Conservation (phyloP, 768 basidiomycete species). For the Neoboletus subvelutipes region DNA sequence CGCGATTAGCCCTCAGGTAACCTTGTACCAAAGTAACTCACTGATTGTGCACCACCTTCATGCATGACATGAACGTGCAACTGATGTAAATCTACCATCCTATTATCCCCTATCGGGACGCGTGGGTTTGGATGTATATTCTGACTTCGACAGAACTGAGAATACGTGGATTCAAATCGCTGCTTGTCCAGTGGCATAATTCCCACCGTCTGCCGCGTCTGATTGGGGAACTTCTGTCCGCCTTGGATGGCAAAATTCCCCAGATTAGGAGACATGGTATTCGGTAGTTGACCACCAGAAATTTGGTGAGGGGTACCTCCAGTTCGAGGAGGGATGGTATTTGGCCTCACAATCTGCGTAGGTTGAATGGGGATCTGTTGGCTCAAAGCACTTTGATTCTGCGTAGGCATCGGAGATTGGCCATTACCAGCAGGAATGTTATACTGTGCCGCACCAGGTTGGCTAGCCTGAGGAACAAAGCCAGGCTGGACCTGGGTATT, state of each 20-base stretch:
- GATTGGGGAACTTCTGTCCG: conserved; percentile 25
- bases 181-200: conserved; percentile 46
- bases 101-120: conserved; percentile 49
- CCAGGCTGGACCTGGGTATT: conserved; percentile 22
- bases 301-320: conserved; percentile 40
- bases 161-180: conserved; percentile 53
- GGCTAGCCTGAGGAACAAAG: conserved; percentile 19
- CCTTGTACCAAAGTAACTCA: conserved; percentile 29
- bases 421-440: conserved; percentile 18
- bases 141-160: conserved; percentile 45
- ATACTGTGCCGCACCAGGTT: conserved; percentile 16
- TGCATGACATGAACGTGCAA: conserved; percentile 60
- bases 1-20: conserved; percentile 9
- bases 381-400: conserved; percentile 15
- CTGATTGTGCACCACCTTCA: conserved; percentile 52
- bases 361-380: conserved; percentile 36
- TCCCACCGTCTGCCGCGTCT: conserved; percentile 8
- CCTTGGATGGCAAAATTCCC: conserved; percentile 24
- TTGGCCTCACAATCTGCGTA: conserved; percentile 30
- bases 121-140: conserved; percentile 40
- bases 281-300: conserved; percentile 28
- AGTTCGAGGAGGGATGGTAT: conserved; percentile 38
- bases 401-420: conserved; percentile 23
- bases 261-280: conserved; percentile 36
- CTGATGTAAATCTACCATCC: conserved; percentile 56